Evolutionary conservation across 306 rosid genomes (phyloP), one percentile per base, ranked within the genome.

Genomic region (Clitoria ternatea): DNA sequence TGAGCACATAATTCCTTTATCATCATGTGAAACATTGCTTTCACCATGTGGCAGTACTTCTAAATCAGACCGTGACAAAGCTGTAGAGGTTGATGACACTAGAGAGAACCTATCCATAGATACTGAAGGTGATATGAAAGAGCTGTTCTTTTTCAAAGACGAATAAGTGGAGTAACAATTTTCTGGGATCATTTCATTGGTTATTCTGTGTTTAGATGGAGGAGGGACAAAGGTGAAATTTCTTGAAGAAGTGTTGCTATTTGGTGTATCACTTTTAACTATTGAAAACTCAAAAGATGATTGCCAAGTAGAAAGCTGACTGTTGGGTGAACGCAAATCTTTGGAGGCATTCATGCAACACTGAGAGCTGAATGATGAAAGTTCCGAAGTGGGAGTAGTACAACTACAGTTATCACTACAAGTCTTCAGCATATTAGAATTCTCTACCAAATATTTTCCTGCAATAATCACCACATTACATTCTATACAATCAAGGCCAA

Each of bases 371-470:
- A 75, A 61, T 15, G 76, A 48, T 50, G 81, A 69, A 33, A 63
- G 33, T 43, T 50, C 57, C 57, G 2, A 1, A 10, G 57, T 9
- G 15, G 11, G 17, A 23, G 18, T 52, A 11, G 33, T 12, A 52
- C 59, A 52, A 4, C 33, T 22, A 11, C 15, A 3, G 6, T 45
- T 48, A 48, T 11, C 29, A 20, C 37, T n/a, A 30, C 63, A 30
- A 15, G 79, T 69, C 4, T 36, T 43, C 2, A 72, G 60, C 23
- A 52, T 39, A 61, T 30, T 18, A 26, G 81, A 64, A 48, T 77
- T 84, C 32, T 10, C 20, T 4, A 18, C 40, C 54, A 13, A 55
- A 40, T 70, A 36, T 67, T 77, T 40, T 30, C 80, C 92, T 85
- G 87, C 24, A 60, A 18, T 18, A 55, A 64, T 42, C 63, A 48